A percentile compares a stretch with the other conserved stretches of the same genome.
phyloP scores from a whole-genome alignment of 495 filamentous ascomycete genomes.

The Podospora bellae-mahoneyi region DNA sequence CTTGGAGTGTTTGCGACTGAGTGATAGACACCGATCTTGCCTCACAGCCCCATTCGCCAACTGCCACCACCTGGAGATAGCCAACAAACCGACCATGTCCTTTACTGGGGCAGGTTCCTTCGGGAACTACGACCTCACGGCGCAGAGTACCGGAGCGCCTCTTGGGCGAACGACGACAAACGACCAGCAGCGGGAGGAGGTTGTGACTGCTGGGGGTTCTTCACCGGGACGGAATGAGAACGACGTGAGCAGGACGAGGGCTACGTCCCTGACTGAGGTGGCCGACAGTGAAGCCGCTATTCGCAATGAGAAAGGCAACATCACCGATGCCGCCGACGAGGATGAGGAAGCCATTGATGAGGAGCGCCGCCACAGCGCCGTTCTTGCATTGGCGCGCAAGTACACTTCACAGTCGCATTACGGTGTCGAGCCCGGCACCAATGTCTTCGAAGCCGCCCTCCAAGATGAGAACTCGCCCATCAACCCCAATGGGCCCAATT shows the following conservation, averaged over 20 bases:
- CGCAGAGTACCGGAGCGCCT: constrained; percentile 33
- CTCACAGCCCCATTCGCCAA: constrained; percentile 9
- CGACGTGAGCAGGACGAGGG: constrained; percentile 30
- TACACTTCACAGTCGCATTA: constrained; percentile 46
- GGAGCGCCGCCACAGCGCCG: constrained; percentile 40
- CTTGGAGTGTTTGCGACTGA: background rate
- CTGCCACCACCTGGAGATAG: constrained; percentile 2
- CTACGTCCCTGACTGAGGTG: constrained; percentile 37
- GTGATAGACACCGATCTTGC: background rate
- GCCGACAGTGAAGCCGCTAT: constrained; percentile 24
- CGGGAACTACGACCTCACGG: constrained; percentile 46
- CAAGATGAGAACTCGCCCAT: constrained; percentile 42
- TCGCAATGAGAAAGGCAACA: constrained; percentile 26
- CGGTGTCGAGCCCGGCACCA: constrained; percentile 24
- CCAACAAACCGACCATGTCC: constrained; percentile 33
- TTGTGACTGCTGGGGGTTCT: constrained; percentile 12
- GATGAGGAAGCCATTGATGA: constrained; percentile 41
- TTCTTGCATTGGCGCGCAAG: constrained; percentile 45
- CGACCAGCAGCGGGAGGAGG: constrained; percentile 22
- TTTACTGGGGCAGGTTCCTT: constrained; percentile 41
- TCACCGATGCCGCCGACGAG: constrained; percentile 32
- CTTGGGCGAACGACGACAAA: constrained; percentile 25
- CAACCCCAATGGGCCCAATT: constrained; percentile 53
- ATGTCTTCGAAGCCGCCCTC: constrained; percentile 35
- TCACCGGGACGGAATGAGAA: constrained; percentile 24